Evolutionary conservation across 495 filamentous ascomycete species (phyloP), one percentile per base, ranked within the genome.

Genomic region (Pseudomonodictys pantanalensis): DNA sequence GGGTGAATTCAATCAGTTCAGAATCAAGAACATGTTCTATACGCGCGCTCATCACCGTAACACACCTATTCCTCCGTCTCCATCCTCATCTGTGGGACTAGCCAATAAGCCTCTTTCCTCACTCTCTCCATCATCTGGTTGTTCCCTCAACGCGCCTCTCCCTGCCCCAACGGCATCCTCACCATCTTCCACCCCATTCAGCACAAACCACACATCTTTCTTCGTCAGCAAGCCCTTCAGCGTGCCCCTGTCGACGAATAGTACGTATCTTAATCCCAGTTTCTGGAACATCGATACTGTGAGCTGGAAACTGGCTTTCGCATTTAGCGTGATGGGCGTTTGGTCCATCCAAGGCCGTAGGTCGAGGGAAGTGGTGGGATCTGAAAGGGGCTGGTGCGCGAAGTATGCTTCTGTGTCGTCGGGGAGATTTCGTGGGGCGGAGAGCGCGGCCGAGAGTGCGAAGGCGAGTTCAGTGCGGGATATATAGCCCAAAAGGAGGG

Each of bases 311-410:
- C 80, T 86, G 47, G 81, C 82, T 41, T 85, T 80, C 30, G 82
- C 81, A 29, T 89, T 87, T 11, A 98, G 80, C 0, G 95, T 97
- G 29, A 98, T 88, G 1, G 93, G 93, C 0, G 93, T 98, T 68
- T 96, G 91, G 69, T 98, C 93, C 89, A 98, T 96, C 92, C 92
- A 98, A 5, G 90, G 91, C 12, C 92, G 78, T 7, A 97, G 78
- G 70, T 98, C 92, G 33, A 97, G 79, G 0, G 86, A 91, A 8
- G 84, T 80, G n/a, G 78, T 72, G 1, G 88, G 86, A 61, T 95
- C 90, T 0, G 88, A 86, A 52, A 89, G 83, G 11, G 89, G 85
- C 66, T 92, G 87, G 68, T 92, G 88, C 0, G 83, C 80, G 70
- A 98, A 96, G 62, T 86, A 88, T 9, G 87, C 85, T 70, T 95